phyloP scores from a whole-genome alignment of 2,329 filamentous ascomycete genomes.

The Stromatinia cepivora region DNA sequence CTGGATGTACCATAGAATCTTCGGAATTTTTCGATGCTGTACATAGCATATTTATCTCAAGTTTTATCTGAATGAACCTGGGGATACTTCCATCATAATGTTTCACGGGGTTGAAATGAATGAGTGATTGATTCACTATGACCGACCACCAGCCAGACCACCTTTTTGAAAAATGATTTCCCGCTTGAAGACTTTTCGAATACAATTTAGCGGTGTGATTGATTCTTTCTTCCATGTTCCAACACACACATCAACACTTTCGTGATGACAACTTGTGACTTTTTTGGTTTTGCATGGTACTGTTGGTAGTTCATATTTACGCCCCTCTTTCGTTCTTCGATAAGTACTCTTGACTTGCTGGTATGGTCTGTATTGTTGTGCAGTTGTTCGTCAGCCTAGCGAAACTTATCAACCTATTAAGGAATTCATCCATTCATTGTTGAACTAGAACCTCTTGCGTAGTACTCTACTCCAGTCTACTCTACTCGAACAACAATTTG shows the following conservation, averaged over 20 bases:
- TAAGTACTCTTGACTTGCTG: conserved; percentile 1
- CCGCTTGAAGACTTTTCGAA: conserved; percentile 3
- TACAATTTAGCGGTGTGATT: conserved; percentile 19
- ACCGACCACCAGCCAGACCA: neutral
- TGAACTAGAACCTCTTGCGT: neutral
- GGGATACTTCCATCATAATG: neutral
- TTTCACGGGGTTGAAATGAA: neutral
- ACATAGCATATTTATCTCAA: neutral
- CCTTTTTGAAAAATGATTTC: neutral
- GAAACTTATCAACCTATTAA: neutral
- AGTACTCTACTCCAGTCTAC: neutral
- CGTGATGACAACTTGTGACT: conserved; percentile 15
- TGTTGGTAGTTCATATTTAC: neutral
- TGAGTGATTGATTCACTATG: conserved; percentile 3
- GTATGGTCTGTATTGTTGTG: conserved; percentile 1
- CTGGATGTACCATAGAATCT: neutral
- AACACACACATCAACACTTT: conserved; percentile 17
- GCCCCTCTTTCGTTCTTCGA: neutral
- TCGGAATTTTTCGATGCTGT: neutral
- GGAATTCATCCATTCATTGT: conserved; percentile 11
- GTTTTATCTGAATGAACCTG: neutral
- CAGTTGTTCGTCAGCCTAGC: conserved; percentile 17
- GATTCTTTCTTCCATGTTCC: neutral
- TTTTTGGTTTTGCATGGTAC: conserved; percentile 1
- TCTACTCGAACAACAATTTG: neutral